Percentiles rank a stretch among this genome's conserved stretches.
These are phyloP conservation scores for Neurospora intermedia DNA, from an alignment of 495 filamentous ascomycete species.

Conservation along the genomic window DNA sequence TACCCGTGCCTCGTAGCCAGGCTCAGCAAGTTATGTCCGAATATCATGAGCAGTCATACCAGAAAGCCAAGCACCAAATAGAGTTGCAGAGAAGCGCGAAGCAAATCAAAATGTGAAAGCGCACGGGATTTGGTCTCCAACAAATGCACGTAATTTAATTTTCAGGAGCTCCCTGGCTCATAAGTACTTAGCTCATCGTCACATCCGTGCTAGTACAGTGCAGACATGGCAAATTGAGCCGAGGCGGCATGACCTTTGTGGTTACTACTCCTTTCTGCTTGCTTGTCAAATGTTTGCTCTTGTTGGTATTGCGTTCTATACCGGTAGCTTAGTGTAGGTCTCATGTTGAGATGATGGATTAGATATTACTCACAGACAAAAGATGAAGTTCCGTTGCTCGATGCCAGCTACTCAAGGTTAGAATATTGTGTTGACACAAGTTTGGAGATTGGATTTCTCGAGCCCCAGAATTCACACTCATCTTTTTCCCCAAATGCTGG, in stretches of 20 bases:
- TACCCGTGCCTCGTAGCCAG: neutral
- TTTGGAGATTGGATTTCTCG: constrained; percentile 2
- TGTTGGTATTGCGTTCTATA: neutral
- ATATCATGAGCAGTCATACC: neutral
- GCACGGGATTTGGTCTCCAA: neutral
- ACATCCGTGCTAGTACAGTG: neutral
- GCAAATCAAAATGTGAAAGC: neutral
- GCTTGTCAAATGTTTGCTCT: neutral
- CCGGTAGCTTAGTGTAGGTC: neutral
- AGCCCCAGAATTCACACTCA: constrained; percentile 1
- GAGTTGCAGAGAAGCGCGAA: neutral
- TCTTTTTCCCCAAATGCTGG: neutral
- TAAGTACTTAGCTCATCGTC: neutral
- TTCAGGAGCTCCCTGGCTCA: neutral
- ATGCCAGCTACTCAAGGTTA: neutral
- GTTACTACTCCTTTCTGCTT: neutral
- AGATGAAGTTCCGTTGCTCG: neutral
- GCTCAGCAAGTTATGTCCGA: neutral
- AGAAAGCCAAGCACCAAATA: neutral
- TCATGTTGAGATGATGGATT: neutral
- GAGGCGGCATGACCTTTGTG: neutral
- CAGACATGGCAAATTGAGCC: neutral
- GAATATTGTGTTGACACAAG: neutral
- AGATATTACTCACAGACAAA: neutral
- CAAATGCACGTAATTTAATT: constrained; percentile 1